Base-by-base conservation (phyloP, 2,329 filamentous ascomycete species). In the Epichloe scottii region DNA sequence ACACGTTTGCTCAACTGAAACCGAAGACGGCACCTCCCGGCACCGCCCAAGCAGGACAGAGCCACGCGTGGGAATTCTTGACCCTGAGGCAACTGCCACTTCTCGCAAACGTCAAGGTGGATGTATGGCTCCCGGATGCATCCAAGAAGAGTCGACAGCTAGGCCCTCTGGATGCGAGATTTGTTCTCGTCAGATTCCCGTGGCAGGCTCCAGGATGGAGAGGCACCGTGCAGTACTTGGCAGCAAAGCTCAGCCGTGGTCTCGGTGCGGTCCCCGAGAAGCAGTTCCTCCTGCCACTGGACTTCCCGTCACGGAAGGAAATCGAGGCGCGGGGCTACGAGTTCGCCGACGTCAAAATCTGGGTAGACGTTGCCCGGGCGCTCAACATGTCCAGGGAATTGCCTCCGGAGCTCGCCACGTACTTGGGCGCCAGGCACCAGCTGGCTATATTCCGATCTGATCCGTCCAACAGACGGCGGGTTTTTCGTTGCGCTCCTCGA, bases 361-460 rank as follows among this genome's bases (percentile, higher is more conserved):
- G 83, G 79, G 76, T 75, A 53, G 78, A 86, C 11, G 68, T 67
- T 2, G 65, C 75, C 11, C 67, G 58, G 34, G 78, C 78, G 2
- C 69, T 83, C 53, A 79, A 83, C 59, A 68, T 84, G 68, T 70
- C 68, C 39, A 65, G 65, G 26, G 80, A 85, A 48, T 63, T 85
- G 14, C 78, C 85, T 4, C 65, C 67, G 1, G 82, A 87, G 64
- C 68, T 89, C 51, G 72, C 72, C 55, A 73, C 73, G 50, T 87
- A 84, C 52, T 71, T 89, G 5, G 85, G 85, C 8, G 76, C 84
- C 42, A 78, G 76, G 58, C 81, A 83, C 53, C 76, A 76, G 48
- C 68, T 91, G 26, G 79, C 75, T 7, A 63, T 91, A 26, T 89
- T 90, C 68, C 76, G 85, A 53, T 72, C 85, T 56, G 79, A 87